Evolutionary conservation across 805 yeast species (phyloP), one percentile per base, ranked within the genome.

Genomic region (Metschnikowia vanudenii): DNA sequence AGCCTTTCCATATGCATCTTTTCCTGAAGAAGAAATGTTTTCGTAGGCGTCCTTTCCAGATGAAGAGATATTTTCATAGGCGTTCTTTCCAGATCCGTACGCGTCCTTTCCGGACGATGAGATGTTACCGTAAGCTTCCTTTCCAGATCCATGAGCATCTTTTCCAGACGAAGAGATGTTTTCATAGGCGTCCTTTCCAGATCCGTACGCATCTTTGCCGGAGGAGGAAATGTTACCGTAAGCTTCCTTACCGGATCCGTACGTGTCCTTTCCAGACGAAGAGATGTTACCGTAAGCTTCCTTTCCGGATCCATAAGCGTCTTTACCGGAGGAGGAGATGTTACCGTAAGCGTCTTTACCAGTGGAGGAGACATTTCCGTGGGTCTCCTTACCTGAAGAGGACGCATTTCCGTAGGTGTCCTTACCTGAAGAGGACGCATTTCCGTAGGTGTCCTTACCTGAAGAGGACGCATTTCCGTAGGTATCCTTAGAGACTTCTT

Each of bases 1-100:
- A 5, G 32, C 16, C 10, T n/a, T n/a, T 12, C 5, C 13, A 6
- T 29, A n/a, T 6, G 14, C 18, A 2, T 13, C 11, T 9, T 18
- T 17, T 20, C 53, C 54, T 14, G 56, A 35, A 14, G 59, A 41
- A 22, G 24, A 22, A 8, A 8, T 8, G 4, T 22, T 22, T 22
- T 59, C 61, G 40, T 51, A 46, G 16, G 57, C 45, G 49, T 51
- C 52, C 36, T 46, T 41, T 16, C 55, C 57, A 38, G 55, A 18
- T 6, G 14, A 12, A 29, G 32, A 13, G 32, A 13, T 5, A 16
- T 54, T 32, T 7, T 55, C 60, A 43, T 51, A 48, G 31, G 52
- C 26, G 42, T 47, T 55, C 20, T 42, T 40, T 33, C 50, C 50
- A 19, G 55, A 46, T 6, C 53, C 38, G 29, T 49, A 39, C 17